phyloP scores from a whole-genome alignment of 345 rosid species.

The Syzygium jambos region DNA sequence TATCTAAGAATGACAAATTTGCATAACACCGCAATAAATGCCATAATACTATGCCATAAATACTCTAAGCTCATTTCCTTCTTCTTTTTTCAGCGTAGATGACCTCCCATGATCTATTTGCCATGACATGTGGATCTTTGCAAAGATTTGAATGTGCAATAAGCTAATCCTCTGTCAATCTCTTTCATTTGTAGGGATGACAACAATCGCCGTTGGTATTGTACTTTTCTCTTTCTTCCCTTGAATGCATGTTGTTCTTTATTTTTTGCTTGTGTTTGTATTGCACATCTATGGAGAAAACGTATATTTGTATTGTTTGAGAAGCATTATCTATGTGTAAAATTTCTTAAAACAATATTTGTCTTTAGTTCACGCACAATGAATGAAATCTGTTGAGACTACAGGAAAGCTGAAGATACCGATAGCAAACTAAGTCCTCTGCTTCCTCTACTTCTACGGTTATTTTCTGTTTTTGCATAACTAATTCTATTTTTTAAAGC shows the following conservation, averaged over 20 bases:
- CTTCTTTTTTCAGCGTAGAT: background rate
- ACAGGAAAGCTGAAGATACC: too few species aligned
- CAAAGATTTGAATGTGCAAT: background rate
- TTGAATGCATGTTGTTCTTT: background rate
- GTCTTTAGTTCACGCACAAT: background rate
- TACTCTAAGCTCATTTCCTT: background rate
- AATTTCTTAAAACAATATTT: accelerated
- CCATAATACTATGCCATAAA: background rate
- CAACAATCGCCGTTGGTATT: background rate
- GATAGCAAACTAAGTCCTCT: too few species aligned
- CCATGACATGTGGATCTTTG: background rate
- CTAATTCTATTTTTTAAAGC: too few species aligned
- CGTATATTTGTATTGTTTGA: background rate
- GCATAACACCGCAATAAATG: background rate
- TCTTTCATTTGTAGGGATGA: background rate
- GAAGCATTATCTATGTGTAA: background rate
- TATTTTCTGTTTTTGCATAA: too few species aligned
- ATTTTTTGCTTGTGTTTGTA: background rate
- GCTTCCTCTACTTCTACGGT: too few species aligned
- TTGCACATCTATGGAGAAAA: background rate
- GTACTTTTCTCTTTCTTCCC: background rate
- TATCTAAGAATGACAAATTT: background rate
- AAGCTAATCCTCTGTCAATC: background rate
- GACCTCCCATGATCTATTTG: background rate
- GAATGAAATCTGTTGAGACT: too few species aligned